Percentiles rank a stretch among this genome's conserved stretches.
phyloP scores from a whole-genome alignment of 257 asterid species.

The Euphrasia confusa region DNA sequence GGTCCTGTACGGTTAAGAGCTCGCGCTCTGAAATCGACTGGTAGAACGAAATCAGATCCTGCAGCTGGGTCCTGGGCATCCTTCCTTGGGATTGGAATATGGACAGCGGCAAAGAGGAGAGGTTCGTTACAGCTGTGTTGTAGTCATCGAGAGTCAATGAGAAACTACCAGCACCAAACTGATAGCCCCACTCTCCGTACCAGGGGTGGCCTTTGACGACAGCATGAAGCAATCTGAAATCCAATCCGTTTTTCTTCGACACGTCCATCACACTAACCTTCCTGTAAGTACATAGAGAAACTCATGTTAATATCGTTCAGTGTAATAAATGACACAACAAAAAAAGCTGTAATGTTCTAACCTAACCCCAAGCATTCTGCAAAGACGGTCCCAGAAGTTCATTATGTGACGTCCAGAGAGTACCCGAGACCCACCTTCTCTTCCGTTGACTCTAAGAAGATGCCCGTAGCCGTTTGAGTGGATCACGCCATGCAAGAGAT shows the following conservation, averaged over 20 bases:
- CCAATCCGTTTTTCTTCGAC: conserved; percentile 87
- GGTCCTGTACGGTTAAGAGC: conserved; percentile 66
- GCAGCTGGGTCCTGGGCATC: conserved; percentile 67
- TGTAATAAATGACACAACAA: neutral
- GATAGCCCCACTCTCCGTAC: conserved; percentile 98
- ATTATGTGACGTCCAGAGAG: conserved; percentile 76
- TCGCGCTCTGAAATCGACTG: conserved; percentile 78
- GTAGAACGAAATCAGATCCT: conserved; percentile 74
- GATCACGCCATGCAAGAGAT: conserved; percentile 79
- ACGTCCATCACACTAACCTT: conserved; percentile 94
- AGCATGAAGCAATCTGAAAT: conserved; percentile 77
- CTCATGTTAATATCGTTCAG: neutral
- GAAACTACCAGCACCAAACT: conserved; percentile 87
- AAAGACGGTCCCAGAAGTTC: conserved; percentile 91
- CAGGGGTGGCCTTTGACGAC: conserved; percentile 79
- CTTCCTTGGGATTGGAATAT: conserved; percentile 68
- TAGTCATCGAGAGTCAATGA: conserved; percentile 59
- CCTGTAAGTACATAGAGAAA: conserved; percentile 32
- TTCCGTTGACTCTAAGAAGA: conserved; percentile 93
- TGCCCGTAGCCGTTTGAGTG: conserved; percentile 92
- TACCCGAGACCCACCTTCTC: conserved; percentile 89
- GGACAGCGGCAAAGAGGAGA: conserved; percentile 60
- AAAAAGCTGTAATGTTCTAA: conserved; percentile 22
- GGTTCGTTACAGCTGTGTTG: conserved; percentile 46
- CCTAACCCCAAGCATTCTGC: conserved; percentile 80